Evolutionary conservation across 2,329 filamentous ascomycete species (phyloP), one percentile per base, ranked within the genome.

Genomic region (Phaeosphaeriaceae sp.): DNA sequence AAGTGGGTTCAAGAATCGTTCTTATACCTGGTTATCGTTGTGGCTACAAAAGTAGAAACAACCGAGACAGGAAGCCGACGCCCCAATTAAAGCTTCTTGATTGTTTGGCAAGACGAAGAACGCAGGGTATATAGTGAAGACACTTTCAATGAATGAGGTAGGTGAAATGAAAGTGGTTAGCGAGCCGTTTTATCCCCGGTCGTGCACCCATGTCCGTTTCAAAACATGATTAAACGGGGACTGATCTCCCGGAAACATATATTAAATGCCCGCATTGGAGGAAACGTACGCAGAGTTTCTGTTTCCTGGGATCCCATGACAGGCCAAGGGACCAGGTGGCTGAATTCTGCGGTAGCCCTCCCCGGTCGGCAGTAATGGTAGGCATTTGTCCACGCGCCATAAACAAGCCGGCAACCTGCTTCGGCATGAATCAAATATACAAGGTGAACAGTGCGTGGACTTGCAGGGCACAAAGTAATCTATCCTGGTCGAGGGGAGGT

Each of bases 31-130:
- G 19, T 50, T 25, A 36, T 20, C 25, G 17, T 33, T 20, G 27
- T 25, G 22, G 22, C 53, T 25, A 27, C 24, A 25, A 51, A 31
- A 22, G 19, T 54, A 36, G 27, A 33, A 58, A 49, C 47, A 58
- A 52, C 52, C 52, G 52, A 52, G 44, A 47, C 36, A 51, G 48
- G 42, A 52, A 58, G 51, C 52, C 56, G 52, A 55, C 48, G 41
- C 27, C 42, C 51, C 44, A 58, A 58, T 46, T 48, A 45, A 48
- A 53, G 13, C 25, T 21, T 41, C 41, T 49, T 44, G 33, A 36
- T 54, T 48, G 45, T 49, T 44, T 49, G 50, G 31, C 36, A 44
- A 22, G 52, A 53, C 50, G 25, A 19, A 47, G 20, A 22, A 24
- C 10, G 21, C 45, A 47, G 46, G 53, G 53, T 51, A 19, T 58